phyloP scores from a whole-genome alignment of 148 eudicot genomes.

The Vaccinium vitisidaea region DNA sequence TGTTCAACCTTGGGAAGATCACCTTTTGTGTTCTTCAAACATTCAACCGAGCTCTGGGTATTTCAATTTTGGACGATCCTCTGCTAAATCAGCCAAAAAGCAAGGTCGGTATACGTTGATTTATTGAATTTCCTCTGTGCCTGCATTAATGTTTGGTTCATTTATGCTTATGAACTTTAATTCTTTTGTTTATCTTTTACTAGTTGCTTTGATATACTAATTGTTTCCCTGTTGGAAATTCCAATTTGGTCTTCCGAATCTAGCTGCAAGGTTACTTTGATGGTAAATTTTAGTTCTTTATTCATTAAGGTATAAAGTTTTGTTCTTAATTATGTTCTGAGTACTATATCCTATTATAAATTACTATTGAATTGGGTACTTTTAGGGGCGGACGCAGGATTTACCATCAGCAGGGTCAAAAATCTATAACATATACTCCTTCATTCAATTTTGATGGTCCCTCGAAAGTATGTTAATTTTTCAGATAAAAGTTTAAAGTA shows the following conservation, averaged over 20 bases:
- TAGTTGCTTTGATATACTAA: not conserved
- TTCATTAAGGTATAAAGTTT: too few species aligned
- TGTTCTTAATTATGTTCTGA: not conserved
- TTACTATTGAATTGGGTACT: not conserved
- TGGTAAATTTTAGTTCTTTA: not conserved
- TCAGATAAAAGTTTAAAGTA: too few species aligned
- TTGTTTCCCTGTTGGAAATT: not conserved
- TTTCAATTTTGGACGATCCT: not conserved
- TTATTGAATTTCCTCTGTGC: not conserved
- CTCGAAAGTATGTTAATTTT: too few species aligned
- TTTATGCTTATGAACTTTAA: not conserved
- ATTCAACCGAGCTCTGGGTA: not conserved
- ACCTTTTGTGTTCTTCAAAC: not conserved
- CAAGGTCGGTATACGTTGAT: not conserved
- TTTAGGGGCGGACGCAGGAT: too few species aligned
- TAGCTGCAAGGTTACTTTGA: not conserved
- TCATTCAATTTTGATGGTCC: too few species aligned
- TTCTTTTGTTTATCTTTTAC: not conserved
- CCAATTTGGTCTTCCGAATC: not conserved
- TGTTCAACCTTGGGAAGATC: not conserved
- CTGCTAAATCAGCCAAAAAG: constrained; percentile 4
- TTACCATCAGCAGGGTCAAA: too few species aligned
- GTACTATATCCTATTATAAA: not conserved
- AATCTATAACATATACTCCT: too few species aligned
- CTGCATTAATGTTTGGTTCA: not conserved